Percentiles rank a stretch among this genome's conserved stretches.
Conservation (phyloP, 306 rosid genomes). For the Boehmeria nivea region DNA sequence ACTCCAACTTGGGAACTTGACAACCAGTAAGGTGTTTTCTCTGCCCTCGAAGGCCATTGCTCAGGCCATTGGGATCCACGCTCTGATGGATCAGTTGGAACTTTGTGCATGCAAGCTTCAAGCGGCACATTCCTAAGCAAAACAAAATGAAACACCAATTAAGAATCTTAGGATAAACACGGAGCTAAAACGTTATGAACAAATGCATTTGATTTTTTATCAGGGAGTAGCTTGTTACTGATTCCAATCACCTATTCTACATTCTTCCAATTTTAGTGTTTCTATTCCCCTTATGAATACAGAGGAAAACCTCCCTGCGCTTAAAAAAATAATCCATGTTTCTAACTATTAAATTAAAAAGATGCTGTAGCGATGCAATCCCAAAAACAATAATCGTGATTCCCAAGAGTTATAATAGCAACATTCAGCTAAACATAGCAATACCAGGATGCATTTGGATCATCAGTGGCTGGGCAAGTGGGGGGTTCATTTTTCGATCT, state of each 20-base stretch:
- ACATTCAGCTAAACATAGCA: slow-evolving; percentile 7
- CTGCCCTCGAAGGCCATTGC: slow-evolving; percentile 82
- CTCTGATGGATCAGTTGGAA: slow-evolving; percentile 45
- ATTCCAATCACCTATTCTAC: background rate
- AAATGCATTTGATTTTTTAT: too few species aligned
- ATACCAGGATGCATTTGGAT: slow-evolving; percentile 91
- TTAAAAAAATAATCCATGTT: too few species aligned
- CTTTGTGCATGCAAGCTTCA: slow-evolving; percentile 89
- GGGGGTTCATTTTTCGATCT: slow-evolving; percentile 68
- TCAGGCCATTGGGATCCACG: slow-evolving; percentile 91
- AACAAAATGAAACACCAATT: slow-evolving; percentile 25
- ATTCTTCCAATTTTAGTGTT: slow-evolving; percentile 10
- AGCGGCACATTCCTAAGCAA: slow-evolving; percentile 66
- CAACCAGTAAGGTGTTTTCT: slow-evolving; percentile 83
- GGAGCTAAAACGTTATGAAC: background rate
- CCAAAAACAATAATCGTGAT: too few species aligned
- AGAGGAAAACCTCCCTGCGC: too few species aligned
- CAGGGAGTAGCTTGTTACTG: background rate
- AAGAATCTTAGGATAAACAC: slow-evolving; percentile 5
- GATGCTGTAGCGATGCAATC: too few species aligned
- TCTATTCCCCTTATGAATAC: too few species aligned
- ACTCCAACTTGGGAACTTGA: slow-evolving; percentile 81
- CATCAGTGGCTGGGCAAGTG: slow-evolving; percentile 65
- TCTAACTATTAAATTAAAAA: too few species aligned
- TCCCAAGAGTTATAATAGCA: too few species aligned